Evolutionary conservation across 1,284 basidiomycete genomes (phyloP).

Genomic region (Cutaneotrichosporon mucoides): DNA sequence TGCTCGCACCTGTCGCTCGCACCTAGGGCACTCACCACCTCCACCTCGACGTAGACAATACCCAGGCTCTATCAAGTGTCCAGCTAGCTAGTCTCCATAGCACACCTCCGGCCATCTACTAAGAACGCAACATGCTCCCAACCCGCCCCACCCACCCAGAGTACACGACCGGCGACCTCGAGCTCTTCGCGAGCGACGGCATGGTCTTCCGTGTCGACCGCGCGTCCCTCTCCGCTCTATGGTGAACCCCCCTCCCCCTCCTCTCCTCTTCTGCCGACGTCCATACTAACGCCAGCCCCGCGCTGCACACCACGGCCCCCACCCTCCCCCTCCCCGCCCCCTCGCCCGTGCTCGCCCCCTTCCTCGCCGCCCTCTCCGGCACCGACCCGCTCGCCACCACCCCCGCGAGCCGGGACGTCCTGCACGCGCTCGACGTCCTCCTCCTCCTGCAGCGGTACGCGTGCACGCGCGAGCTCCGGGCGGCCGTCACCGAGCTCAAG

Average conservation of each 20-base stretch:
- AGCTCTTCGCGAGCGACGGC: slow-evolving; percentile 11
- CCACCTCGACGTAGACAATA: too few relatives aligned
- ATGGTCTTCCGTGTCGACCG: slow-evolving; percentile 9
- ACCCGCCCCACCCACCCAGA: background rate
- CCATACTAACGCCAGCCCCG: slow-evolving; percentile 2
- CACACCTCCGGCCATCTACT: too few relatives aligned
- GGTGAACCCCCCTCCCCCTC: too few relatives aligned
- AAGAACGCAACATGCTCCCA: too few relatives aligned
- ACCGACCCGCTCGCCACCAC: background rate
- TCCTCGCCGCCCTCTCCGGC: slow-evolving; percentile 7
- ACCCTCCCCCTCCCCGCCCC: background rate
- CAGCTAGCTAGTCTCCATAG: too few relatives aligned
- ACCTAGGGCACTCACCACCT: too few relatives aligned
- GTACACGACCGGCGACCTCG: background rate
- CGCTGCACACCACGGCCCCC: background rate
- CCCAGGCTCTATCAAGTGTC: too few relatives aligned
- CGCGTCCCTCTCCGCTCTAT: background rate
- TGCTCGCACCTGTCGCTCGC: too few relatives aligned
- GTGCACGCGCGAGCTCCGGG: background rate
- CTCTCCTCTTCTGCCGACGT: too few relatives aligned
- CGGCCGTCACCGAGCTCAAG: slow-evolving; percentile 10
- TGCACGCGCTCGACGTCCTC: background rate
- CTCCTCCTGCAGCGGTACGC: slow-evolving; percentile 5
- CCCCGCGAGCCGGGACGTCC: background rate
- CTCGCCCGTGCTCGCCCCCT: background rate